Evolutionary conservation across 768 basidiomycete species (phyloP), one percentile per base, ranked within the genome.

Genomic region (Lenzites betulinus): DNA sequence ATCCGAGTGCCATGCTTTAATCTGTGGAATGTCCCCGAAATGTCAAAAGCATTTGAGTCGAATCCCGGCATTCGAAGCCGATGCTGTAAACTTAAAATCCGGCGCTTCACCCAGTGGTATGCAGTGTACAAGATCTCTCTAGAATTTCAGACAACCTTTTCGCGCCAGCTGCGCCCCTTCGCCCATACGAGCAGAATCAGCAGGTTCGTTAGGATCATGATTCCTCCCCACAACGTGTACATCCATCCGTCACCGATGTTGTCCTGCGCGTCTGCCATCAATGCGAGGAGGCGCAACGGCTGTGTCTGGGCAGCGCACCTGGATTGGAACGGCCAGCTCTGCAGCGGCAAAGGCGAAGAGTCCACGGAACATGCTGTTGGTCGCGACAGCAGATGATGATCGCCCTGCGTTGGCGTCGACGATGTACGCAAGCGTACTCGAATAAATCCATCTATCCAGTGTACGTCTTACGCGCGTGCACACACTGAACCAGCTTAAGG

Each of bases 381-480:
- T 75, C 0, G 92, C 92, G 12, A 85, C 82, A 1, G 89, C 91
- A 4, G 83, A 83, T 2, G 88, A 84, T 2, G 90, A 90, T 23
- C 89, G 82, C 7, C 93, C 93, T 5, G 79, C 77, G 69, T 95
- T 96, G 3, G 91, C 84, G 65, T 96, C 93, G 20, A 94, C 91
- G 26, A 95, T 78, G 66, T 93, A 95, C 0, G 93, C 88, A 28
- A 95, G 73, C 0, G 89, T 87, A 50, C 84, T 83, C 20, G 84
- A 74, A 68, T 89, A 88, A 49, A 86, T 83, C 73, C 79, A 79
- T 66, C 82, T 84, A 56, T 2, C 59, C 13, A 16, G 55, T 25
- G 35, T 43, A 8, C n/a, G 54, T 15, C 38, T 30, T 25, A n/a
- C 7, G 43, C 20, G 4, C 16, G 22, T 6, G 20, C 43, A 7